A percentile compares a stretch with the other conserved stretches of the same genome.
Conservation (phyloP, 2,329 filamentous ascomycete species). For the Pyricularia sp. region DNA sequence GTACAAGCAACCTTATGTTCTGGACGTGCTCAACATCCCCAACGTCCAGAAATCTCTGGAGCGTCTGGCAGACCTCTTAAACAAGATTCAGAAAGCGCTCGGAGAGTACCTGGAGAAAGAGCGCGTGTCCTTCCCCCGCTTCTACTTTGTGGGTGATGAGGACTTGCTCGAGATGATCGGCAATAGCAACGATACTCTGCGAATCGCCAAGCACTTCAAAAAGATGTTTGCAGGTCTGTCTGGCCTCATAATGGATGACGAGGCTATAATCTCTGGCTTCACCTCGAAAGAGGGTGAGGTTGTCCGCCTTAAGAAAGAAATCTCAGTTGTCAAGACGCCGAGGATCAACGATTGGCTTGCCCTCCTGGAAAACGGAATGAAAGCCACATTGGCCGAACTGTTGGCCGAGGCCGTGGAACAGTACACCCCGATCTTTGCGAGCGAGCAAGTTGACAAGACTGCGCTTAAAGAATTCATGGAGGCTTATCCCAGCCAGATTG, state of each 20-base stretch:
- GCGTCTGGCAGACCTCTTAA: constrained; percentile 86
- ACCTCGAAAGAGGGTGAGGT: constrained; percentile 91
- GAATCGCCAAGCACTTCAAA: constrained; percentile 96
- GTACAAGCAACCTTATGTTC: constrained; percentile 85
- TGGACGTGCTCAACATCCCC: constrained; percentile 91
- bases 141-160: constrained; percentile 99
- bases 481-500: constrained; percentile 82
- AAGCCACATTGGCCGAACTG: constrained; percentile 79
- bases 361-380: constrained; percentile 85
- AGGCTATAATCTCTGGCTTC: constrained; percentile 78
- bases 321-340: constrained; percentile 84
- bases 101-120: constrained; percentile 98
- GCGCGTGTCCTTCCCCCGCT: constrained; percentile 90
- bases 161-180: constrained; percentile 98
- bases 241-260: constrained; percentile 81
- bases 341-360: constrained; percentile 99
- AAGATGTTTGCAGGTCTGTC: constrained; percentile 99
- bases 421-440: constrained; percentile 66
- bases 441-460: constrained; percentile 53
- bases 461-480: constrained; percentile 71
- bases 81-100: constrained; percentile 98
- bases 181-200: constrained; percentile 93
- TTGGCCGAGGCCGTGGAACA: constrained; percentile 74
- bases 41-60: constrained; percentile 94
- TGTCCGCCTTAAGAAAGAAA: constrained; percentile 76